These are phyloP conservation scores for Halophytophthora polymorphica DNA, from an alignment of 352 stramenopile genomes.

Conservation along the genomic window DNA sequence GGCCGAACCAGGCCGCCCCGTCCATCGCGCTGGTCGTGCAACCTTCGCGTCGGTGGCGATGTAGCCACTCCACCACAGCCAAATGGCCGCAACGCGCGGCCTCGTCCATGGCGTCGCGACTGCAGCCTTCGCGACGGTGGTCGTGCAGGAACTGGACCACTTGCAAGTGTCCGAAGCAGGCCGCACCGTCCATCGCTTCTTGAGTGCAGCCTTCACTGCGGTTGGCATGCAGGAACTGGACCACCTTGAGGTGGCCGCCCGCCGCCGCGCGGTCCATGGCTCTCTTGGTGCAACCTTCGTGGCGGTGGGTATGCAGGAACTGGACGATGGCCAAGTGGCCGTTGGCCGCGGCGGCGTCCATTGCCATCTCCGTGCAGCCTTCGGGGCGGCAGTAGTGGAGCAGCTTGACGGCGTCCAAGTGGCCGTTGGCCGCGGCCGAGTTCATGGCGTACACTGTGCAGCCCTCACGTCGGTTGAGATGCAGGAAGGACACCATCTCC, in stretches of 20 bases:
- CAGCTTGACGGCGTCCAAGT: conserved; percentile 12
- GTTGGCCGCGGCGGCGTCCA: conserved; percentile 10
- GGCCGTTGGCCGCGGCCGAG: conserved; percentile 3
- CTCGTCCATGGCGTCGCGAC: conserved; percentile 10
- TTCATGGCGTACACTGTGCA: conserved; percentile 18
- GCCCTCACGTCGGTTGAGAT: conserved; percentile 10
- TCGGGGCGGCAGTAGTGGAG: conserved; percentile 16
- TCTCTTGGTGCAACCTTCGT: no score
- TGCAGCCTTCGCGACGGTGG: conserved; percentile 8
- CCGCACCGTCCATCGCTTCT: no score
- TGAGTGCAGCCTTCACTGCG: no score
- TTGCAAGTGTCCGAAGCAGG: no score
- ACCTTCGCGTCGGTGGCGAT: conserved; percentile 2
- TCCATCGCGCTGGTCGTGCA: conserved; percentile 16
- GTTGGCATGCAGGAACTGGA: no score
- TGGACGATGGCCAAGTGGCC: no score
- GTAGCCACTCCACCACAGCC: conserved; percentile 8
- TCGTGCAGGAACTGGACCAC: no score
- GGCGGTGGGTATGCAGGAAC: no score
- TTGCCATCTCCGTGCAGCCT: conserved; percentile 9
- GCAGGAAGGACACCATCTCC: conserved; percentile 14
- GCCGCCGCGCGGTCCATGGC: no score
- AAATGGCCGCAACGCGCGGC: conserved; percentile 10
- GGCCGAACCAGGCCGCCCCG: conserved; percentile 8
- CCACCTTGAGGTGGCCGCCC: no score